These are phyloP conservation scores for Hyphopichia wangnamkhiaoensis DNA, from an alignment of 1,139 yeast genomes.

Conservation along the genomic window DNA sequence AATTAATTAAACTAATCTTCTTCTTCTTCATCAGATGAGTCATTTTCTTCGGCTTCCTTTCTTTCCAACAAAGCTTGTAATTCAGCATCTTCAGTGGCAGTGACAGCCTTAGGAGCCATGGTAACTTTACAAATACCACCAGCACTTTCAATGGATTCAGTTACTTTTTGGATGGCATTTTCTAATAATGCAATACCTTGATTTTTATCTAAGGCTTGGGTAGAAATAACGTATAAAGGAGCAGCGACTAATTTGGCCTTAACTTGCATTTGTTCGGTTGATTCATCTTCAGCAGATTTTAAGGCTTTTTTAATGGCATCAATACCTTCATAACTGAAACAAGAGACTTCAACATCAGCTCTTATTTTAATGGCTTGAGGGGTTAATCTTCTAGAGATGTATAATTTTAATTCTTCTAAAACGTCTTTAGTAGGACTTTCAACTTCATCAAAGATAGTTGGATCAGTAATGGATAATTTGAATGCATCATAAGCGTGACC, in stretches of 20 bases:
- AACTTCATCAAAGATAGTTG: slow-evolving; percentile 79
- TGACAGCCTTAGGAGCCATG: slow-evolving; percentile 98
- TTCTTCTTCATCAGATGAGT: slow-evolving; percentile 47
- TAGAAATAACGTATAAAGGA: slow-evolving; percentile 90
- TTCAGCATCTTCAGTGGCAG: slow-evolving; percentile 98
- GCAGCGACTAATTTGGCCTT: slow-evolving; percentile 97
- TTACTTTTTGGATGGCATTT: slow-evolving; percentile 75
- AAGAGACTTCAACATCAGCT: slow-evolving; percentile 96
- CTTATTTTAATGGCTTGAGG: slow-evolving; percentile 98
- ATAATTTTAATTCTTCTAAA: slow-evolving; percentile 76
- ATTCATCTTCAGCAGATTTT: slow-evolving; percentile 78
- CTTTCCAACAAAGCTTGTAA: slow-evolving; percentile 83
- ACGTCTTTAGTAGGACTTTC: slow-evolving; percentile 72
- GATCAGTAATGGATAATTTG: slow-evolving; percentile 92
- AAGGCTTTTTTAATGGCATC: slow-evolving; percentile 89
- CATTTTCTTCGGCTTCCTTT: slow-evolving; percentile 50
- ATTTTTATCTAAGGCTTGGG: slow-evolving; percentile 89
- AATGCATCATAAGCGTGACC: slow-evolving; percentile 99
- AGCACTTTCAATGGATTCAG: slow-evolving; percentile 63
- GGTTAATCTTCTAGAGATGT: slow-evolving; percentile 90
- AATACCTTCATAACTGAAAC: slow-evolving; percentile 96
- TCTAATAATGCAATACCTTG: slow-evolving; percentile 81
- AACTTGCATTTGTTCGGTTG: slow-evolving; percentile 82
- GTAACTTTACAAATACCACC: slow-evolving; percentile 92
- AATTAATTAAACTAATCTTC: slow-evolving; percentile 22